A percentile compares a stretch with the other conserved stretches of the same genome.
phyloP scores from a whole-genome alignment of 306 rosid species.

The Quillaja saponaria region DNA sequence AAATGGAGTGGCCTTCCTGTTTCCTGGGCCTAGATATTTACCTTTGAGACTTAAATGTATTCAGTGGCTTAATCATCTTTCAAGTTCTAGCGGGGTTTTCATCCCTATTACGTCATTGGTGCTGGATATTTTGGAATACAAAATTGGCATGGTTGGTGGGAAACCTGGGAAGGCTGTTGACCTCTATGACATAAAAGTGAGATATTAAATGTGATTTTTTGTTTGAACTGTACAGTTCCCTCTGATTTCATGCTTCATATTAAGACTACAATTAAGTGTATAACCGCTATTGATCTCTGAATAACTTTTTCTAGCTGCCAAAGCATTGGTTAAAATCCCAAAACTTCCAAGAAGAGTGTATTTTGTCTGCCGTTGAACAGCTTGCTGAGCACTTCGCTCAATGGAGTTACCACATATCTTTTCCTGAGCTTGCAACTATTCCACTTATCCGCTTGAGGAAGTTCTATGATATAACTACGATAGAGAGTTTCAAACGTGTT shows the following conservation, averaged over 20 bases:
- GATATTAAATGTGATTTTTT: slow-evolving; percentile 3
- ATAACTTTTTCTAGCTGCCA: slow-evolving; percentile 63
- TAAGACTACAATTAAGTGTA: slow-evolving; percentile 6
- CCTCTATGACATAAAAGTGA: slow-evolving; percentile 64
- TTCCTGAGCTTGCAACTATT: slow-evolving; percentile 83
- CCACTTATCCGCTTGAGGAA: slow-evolving; percentile 74
- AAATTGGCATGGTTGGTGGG: slow-evolving; percentile 58
- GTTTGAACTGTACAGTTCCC: background rate
- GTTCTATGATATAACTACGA: slow-evolving; percentile 55
- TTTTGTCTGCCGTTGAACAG: slow-evolving; percentile 74
- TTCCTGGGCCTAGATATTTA: slow-evolving; percentile 93
- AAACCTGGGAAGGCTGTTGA: slow-evolving; percentile 56
- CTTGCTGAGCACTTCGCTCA: slow-evolving; percentile 78
- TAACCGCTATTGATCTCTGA: slow-evolving; percentile 22
- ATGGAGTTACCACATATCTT: slow-evolving; percentile 85
- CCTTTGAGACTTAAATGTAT: slow-evolving; percentile 84
- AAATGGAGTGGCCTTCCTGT: slow-evolving; percentile 74
- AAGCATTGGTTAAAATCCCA: slow-evolving; percentile 84
- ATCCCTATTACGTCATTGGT: slow-evolving; percentile 78
- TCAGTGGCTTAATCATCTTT: slow-evolving; percentile 81
- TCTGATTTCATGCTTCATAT: slow-evolving; percentile 15
- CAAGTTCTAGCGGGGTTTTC: slow-evolving; percentile 76
- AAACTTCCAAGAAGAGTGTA: slow-evolving; percentile 68
- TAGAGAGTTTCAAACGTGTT: slow-evolving; percentile 68
- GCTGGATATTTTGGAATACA: slow-evolving; percentile 74